Evolutionary conservation across 1,139 yeast genomes (phyloP).

Genomic region (Blastobotrys petasosporus): DNA sequence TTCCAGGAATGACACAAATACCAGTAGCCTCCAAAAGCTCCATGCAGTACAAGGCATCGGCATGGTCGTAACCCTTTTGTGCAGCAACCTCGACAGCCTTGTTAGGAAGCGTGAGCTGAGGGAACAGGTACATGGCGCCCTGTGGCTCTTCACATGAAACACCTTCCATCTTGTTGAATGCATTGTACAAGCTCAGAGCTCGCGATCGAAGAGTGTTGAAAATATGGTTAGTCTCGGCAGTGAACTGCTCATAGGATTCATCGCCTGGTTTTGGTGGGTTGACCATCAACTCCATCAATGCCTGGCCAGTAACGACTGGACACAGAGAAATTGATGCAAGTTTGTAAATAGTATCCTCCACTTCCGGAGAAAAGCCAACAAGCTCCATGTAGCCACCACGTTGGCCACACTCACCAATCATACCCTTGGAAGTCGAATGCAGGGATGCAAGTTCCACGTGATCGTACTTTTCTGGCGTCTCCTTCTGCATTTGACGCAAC

Average conservation of each 20-base stretch:
- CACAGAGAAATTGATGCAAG: constrained; percentile 86
- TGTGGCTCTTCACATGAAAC: constrained; percentile 79
- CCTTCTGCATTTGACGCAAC: constrained; percentile 52
- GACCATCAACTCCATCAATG: constrained; percentile 84
- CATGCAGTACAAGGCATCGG: constrained; percentile 86
- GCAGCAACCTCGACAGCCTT: constrained; percentile 59
- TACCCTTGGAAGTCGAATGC: constrained; percentile 95
- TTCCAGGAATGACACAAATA: constrained; percentile 94
- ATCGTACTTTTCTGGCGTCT: constrained; percentile 48
- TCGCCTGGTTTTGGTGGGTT: constrained; percentile 82
- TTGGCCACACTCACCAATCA: constrained; percentile 97
- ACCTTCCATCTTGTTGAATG: constrained; percentile 73
- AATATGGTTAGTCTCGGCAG: constrained; percentile 54
- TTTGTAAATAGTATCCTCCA: constrained; percentile 66
- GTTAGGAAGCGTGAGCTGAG: constrained; percentile 58
- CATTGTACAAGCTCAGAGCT: constrained; percentile 56
- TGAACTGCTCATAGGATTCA: constrained; percentile 63
- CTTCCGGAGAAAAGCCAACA: constrained; percentile 67
- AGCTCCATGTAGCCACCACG: constrained; percentile 98
- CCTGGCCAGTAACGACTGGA: constrained; percentile 93
- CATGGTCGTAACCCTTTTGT: constrained; percentile 43
- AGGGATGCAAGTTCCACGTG: constrained; percentile 85
- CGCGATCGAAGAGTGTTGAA: constrained; percentile 58
- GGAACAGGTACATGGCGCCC: constrained; percentile 98
- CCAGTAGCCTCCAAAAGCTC: constrained; percentile 84